These are phyloP conservation scores for Cutaneotrichosporon sp. DNA, from an alignment of 1,284 basidiomycete genomes.

Conservation along the genomic window DNA sequence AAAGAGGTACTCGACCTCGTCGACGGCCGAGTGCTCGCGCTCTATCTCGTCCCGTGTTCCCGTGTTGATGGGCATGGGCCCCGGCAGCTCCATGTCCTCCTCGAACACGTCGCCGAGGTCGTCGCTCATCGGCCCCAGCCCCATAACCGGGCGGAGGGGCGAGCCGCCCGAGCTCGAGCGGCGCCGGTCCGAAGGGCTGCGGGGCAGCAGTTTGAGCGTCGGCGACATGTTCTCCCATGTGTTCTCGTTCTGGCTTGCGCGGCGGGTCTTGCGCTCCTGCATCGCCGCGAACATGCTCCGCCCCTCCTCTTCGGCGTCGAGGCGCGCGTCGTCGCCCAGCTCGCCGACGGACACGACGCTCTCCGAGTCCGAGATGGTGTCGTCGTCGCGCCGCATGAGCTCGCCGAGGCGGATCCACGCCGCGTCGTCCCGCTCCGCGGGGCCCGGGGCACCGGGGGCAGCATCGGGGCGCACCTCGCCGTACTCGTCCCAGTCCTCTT, in stretches of 20 bases:
- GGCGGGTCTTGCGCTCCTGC: constrained; percentile 50
- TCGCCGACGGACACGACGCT: constrained; percentile 86
- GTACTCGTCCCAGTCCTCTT: constrained; percentile 34
- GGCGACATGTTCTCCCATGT: constrained; percentile 98
- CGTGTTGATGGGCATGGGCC: constrained; percentile 65
- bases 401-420: constrained; percentile 48
- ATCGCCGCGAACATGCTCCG: constrained; percentile 58
- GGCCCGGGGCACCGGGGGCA: constrained; percentile 20
- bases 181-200: constrained; percentile 69
- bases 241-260: constrained; percentile 61
- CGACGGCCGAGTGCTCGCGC: constrained; percentile 47
- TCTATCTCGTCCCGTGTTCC: constrained; percentile 50
- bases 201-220: constrained; percentile 84
- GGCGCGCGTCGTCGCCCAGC: constrained; percentile 70
- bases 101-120: constrained; percentile 62
- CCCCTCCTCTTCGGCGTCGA: constrained; percentile 56
- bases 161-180: constrained; percentile 71
- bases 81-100: constrained; percentile 63
- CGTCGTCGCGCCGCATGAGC: constrained; percentile 38
- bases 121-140: constrained; percentile 63
- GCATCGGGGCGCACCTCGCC: constrained; percentile 18
- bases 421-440: constrained; percentile 36
- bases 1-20: constrained; percentile 53
- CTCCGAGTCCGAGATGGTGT: constrained; percentile 83
- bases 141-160: constrained; percentile 76